Conservation (phyloP, 768 basidiomycete genomes). For the Trametes punicea region DNA sequence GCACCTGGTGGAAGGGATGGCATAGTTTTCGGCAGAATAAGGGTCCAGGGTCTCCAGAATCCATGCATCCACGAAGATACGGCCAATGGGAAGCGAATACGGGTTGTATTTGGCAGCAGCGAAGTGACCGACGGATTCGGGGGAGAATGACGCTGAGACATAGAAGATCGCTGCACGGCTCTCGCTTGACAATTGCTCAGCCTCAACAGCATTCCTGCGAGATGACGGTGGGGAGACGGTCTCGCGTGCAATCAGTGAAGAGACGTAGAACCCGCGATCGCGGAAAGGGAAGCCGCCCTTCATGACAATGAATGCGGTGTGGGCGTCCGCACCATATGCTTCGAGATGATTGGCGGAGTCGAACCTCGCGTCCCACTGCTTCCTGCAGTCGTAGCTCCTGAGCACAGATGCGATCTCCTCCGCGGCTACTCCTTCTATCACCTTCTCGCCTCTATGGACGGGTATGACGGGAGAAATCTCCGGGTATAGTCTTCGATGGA, state of each 20-base stretch:
- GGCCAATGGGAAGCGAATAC: constrained; percentile 67
- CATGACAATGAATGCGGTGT: constrained; percentile 66
- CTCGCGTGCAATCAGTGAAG: constrained; percentile 66
- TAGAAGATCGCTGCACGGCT: constrained; percentile 69
- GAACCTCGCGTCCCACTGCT: constrained; percentile 85
- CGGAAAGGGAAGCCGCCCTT: constrained; percentile 89
- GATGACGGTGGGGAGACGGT: constrained; percentile 33
- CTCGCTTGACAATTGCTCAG: constrained; percentile 25
- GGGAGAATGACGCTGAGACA: constrained; percentile 79
- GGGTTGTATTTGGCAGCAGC: constrained; percentile 72
- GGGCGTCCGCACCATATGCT: constrained; percentile 70
- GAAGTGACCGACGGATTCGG: constrained; percentile 57
- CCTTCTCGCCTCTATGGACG: constrained; percentile 83
- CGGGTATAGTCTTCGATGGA: constrained; percentile 72
- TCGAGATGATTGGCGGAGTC: constrained; percentile 69
- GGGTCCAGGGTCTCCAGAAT: constrained; percentile 95
- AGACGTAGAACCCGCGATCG: constrained; percentile 81
- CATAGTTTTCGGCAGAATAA: constrained; percentile 89
- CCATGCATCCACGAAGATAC: constrained; percentile 90
- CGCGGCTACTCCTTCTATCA: constrained; percentile 90
- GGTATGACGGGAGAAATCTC: constrained; percentile 79
- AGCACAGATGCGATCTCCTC: constrained; percentile 84
- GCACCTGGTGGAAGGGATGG: constrained; percentile 90
- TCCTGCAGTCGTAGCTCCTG: constrained; percentile 64
- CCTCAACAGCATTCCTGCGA: constrained; percentile 40